Evolutionary conservation across 1,284 basidiomycete genomes (phyloP).

Genomic region (Inonotus hispidus): DNA sequence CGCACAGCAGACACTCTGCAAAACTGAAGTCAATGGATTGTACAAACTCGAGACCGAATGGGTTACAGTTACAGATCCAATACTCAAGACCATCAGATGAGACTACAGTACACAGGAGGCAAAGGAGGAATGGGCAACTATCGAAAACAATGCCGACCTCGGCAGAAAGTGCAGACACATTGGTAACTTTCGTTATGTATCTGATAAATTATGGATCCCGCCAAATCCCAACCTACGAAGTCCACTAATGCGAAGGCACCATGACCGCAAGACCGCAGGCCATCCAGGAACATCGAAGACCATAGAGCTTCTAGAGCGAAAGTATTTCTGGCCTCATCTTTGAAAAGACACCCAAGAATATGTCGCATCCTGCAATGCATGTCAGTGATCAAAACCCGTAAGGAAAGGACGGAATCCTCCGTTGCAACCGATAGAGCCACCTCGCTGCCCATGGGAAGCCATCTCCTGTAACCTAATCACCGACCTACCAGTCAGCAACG

Average conservation of each 20-base stretch:
- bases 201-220: slow-evolving; percentile 15
- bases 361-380: slow-evolving; percentile 21
- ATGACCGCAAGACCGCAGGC: slow-evolving; percentile 21
- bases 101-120: background rate
- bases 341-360: slow-evolving; percentile 20
- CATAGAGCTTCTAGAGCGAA: slow-evolving; percentile 17
- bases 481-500: slow-evolving; percentile 25
- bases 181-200: background rate
- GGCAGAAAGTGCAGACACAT: background rate
- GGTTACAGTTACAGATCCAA: slow-evolving; percentile 5
- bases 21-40: background rate
- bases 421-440: slow-evolving; percentile 19
- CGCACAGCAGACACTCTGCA: background rate
- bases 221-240: background rate
- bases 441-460: slow-evolving; percentile 20
- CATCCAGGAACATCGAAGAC: slow-evolving; percentile 33
- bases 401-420: slow-evolving; percentile 12
- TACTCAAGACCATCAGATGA: slow-evolving; percentile 23
- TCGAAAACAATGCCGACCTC: background rate
- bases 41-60: too few species aligned
- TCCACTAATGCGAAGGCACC: slow-evolving; percentile 1
- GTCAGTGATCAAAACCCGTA: slow-evolving; percentile 18
- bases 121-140: slow-evolving; percentile 20
- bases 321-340: slow-evolving; percentile 25
- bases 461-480: slow-evolving; percentile 22